These are phyloP conservation scores for Plasmodium inui DNA, from an alignment of 169 alveolate species.

Conservation along the genomic window DNA sequence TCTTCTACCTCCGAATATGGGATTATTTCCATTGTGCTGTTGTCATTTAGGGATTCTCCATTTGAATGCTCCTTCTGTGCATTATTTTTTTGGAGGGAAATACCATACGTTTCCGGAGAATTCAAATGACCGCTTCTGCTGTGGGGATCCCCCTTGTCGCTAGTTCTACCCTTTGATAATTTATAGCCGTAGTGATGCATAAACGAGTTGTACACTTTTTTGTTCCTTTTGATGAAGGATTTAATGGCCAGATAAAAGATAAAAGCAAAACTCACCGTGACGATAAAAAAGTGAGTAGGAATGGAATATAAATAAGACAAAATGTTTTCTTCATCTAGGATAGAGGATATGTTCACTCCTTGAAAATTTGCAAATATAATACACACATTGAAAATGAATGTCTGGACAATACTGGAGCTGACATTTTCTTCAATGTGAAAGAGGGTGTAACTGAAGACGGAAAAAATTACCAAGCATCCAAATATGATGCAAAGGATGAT, in stretches of 20 bases:
- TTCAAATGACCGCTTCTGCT: neutral
- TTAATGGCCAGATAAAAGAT: conserved; percentile 53
- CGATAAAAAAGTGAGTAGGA: conserved; percentile 52
- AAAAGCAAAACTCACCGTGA: conserved; percentile 55
- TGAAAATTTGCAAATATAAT: conserved; percentile 68
- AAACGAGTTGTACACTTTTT: conserved; percentile 21
- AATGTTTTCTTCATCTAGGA: conserved; percentile 11
- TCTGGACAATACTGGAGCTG: conserved; percentile 12
- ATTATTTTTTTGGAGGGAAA: neutral
- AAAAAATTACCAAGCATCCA: conserved; percentile 43
- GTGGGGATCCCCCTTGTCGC: neutral
- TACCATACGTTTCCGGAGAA: neutral
- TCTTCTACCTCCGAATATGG: conserved; percentile 1
- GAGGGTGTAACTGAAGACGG: conserved; percentile 31
- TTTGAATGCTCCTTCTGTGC: neutral
- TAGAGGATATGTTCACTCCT: conserved; percentile 55
- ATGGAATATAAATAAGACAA: conserved; percentile 21
- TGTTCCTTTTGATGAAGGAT: conserved; percentile 54
- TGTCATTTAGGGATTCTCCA: neutral
- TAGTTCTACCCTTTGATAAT: neutral
- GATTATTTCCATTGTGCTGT: neutral
- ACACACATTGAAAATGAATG: conserved; percentile 69
- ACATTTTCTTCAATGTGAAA: conserved; percentile 43
- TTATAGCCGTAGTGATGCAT: conserved; percentile 16
- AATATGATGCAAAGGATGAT: conserved; percentile 37